These are phyloP conservation scores for Quercus wislizeni DNA, from an alignment of 306 rosid species.

Conservation along the genomic window DNA sequence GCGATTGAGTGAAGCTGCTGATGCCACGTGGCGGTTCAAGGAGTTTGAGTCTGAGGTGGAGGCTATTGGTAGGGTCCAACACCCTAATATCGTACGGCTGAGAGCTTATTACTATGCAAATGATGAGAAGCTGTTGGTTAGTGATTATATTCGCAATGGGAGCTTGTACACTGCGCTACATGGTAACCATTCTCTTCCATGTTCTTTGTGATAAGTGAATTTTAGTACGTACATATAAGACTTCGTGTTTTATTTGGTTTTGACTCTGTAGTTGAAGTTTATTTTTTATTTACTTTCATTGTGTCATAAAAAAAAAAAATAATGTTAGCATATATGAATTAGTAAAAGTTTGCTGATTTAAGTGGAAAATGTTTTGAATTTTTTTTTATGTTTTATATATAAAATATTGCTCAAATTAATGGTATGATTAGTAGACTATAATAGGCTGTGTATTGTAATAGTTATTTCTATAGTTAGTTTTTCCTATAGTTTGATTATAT, in stretches of 20 bases:
- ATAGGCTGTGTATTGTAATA: rapidly evolving
- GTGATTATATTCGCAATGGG: constrained; percentile 77
- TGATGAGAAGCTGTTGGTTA: constrained; percentile 69
- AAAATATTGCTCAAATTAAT: too few relatives aligned
- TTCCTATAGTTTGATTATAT: too few relatives aligned
- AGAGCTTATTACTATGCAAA: constrained; percentile 73
- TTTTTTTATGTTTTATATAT: too few relatives aligned
- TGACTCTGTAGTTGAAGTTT: too few relatives aligned
- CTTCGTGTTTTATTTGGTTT: not conserved
- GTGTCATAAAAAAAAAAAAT: too few relatives aligned
- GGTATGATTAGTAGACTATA: too few relatives aligned
- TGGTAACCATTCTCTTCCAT: constrained; percentile 36
- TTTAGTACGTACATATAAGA: too few relatives aligned
- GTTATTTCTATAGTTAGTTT: too few relatives aligned
- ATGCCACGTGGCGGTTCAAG: constrained; percentile 69
- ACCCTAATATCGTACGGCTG: constrained; percentile 63
- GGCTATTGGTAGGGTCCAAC: constrained; percentile 68
- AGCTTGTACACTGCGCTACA: constrained; percentile 63
- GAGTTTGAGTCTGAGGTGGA: constrained; percentile 73
- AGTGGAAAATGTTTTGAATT: too few relatives aligned
- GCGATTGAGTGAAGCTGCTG: constrained; percentile 65
- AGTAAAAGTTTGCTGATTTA: too few relatives aligned
- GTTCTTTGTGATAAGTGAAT: not conserved
- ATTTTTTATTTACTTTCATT: too few relatives aligned
- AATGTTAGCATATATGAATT: too few relatives aligned